Percentiles rank a stretch among this genome's conserved stretches.
phyloP scores from a whole-genome alignment of 352 stramenopile genomes.

The Pythium brassicae region DNA sequence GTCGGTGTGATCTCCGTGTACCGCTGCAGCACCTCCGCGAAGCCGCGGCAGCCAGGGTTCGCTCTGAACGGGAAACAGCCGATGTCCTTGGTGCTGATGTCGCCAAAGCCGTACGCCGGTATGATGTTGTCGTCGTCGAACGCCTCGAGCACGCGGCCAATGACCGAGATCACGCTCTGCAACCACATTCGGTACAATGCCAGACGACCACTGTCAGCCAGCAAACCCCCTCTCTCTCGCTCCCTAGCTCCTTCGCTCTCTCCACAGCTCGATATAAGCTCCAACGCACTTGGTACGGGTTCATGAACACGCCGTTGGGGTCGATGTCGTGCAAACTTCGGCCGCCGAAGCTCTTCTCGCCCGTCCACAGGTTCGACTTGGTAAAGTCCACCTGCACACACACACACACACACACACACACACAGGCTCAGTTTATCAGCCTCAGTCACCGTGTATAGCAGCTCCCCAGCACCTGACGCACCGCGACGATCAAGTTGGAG shows the following conservation, averaged over 20 bases:
- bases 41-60: slow-evolving; percentile 40
- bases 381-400: slow-evolving; percentile 56
- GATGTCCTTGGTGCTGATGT: slow-evolving; percentile 39
- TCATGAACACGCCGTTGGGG: slow-evolving; percentile 30
- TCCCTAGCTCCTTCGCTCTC: too few species aligned
- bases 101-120: slow-evolving; percentile 63
- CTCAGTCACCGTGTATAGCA: neutral
- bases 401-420: slow-evolving; percentile 2
- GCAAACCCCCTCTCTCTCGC: neutral
- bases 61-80: slow-evolving; percentile 43
- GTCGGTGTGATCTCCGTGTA: slow-evolving; percentile 62
- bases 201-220: too few species aligned
- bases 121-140: slow-evolving; percentile 85
- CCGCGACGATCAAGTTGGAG: slow-evolving; percentile 61
- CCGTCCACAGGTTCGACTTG: slow-evolving; percentile 67
- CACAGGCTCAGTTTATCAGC: too few species aligned
- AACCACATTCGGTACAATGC: neutral
- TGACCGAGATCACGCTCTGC: slow-evolving; percentile 69
- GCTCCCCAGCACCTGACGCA: slow-evolving; percentile 10
- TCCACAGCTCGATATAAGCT: neutral
- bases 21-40: slow-evolving; percentile 46
- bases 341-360: slow-evolving; percentile 54
- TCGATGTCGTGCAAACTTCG: slow-evolving; percentile 59
- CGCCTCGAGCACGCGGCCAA: slow-evolving; percentile 61
- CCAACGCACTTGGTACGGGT: slow-evolving; percentile 53